Evolutionary conservation across 495 filamentous ascomycete genomes (phyloP), one percentile per base, ranked within the genome.

Genomic region (Monascus purpureus): DNA sequence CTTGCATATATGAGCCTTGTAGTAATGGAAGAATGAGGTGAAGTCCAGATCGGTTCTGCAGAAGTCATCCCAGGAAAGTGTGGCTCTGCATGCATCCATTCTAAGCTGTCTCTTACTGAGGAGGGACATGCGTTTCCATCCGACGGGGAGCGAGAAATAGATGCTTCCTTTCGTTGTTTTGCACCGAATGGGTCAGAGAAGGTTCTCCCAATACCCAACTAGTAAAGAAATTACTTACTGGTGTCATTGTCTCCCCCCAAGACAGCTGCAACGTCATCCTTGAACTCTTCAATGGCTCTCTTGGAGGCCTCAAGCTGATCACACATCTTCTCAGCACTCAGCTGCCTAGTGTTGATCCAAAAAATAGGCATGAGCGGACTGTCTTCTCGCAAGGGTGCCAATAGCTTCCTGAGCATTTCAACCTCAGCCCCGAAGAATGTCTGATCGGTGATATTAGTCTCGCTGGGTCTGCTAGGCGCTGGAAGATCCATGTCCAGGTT

Each of bases 1-100:
- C 14, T 17, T 16, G 17, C 28, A 35, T 3, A 45, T 3, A 23
- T 43, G 26, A 7, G 49, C 42, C 36, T 66, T 45, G 37, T 63
- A 58, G 1, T 61, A 50, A 12, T 45, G 39, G 39, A 75, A 76
- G n/a, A 59, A 65, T 1, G 63, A 65, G 11, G 70, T 73, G 1
- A 78, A 59, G 39, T 78, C 73, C 22, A 77, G 67, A 27, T 77
- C 76, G 38, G 61, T 68, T 14, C 59, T 59, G 13, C 50, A 43
- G 13, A 75, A 63, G 31, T 75, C 77, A 22, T 72, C 56, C 15
- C 55, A 52, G 34, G 14, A 24, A 9, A 47, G 25, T 0, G 43
- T 35, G 8, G 28, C 46, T 22, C 31, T 46, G 43, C 49, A 53
- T n/a, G 36, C 38, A 8, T 49, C 41, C 22, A 47, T 23, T 3